Base-by-base conservation (phyloP, 495 filamentous ascomycete species). In the Penicillium tannophilum region DNA sequence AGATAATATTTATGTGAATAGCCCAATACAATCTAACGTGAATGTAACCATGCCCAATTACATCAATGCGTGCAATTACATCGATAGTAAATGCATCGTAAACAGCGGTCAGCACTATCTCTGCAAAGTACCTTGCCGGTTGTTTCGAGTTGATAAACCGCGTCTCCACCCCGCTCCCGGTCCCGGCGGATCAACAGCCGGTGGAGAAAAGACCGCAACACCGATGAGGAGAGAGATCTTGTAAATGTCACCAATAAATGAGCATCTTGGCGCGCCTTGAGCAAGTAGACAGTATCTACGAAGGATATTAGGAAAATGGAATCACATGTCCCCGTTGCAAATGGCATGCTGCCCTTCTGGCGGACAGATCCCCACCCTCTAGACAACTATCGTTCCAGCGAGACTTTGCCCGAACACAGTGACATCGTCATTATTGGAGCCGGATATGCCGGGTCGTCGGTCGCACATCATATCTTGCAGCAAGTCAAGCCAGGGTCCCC, bases 311-410 rank as follows among this genome's bases (percentile, higher is more conserved):
- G 10, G 7, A 57, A 51, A 28, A 64, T 61, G 54, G 2, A 35
- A 28, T 52, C 58, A n/a, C 24, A 54, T 61, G 65, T 47, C 45
- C 76, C 76, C 1, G 63, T 70, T 7, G 52, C 79, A 4, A 78
- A 85, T 44, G 81, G 87, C 16, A 88, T 85, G 4, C 68, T 78
- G 20, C 88, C 91, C 0, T 94, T 89, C 72, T 95, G 91, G 91
- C 86, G 72, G n/a, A 65, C 77, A 19, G 81, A 89, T 46, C 84
- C 83, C 0, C 77, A 79, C 58, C 48, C 47, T 9, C 51, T 75
- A 23, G 71, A 74, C 33, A 84, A 84, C 19, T 86, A 92, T 69
- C 79, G 84, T 2, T 87, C 88, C 2, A 93, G 88, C 0, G 63
- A 76, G 11, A 73, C 80, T 6, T 72, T 94, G 7, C 90, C 92